Evolutionary conservation across 2,329 filamentous ascomycete species (phyloP).

Genomic region (Aplosporella prunicola): DNA sequence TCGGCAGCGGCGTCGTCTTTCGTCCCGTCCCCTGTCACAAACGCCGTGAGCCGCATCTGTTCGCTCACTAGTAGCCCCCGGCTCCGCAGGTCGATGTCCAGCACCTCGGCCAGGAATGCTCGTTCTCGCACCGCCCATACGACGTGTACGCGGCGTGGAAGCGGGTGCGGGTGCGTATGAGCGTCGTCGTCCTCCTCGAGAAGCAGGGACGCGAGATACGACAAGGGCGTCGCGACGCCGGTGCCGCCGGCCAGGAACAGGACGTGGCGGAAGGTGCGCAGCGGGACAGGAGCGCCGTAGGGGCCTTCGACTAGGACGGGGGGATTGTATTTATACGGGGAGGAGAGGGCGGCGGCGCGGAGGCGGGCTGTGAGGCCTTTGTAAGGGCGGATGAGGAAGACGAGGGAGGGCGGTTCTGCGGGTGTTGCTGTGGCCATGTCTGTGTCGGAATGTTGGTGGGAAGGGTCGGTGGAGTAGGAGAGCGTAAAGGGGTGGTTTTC

Average conservation of each 20-base stretch:
- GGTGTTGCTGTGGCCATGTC: not conserved
- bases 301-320: constrained; percentile 42
- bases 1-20: constrained; percentile 17
- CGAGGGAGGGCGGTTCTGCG: constrained; percentile 19
- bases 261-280: constrained; percentile 32
- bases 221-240: constrained; percentile 25
- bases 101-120: constrained; percentile 20
- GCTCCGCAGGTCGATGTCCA: constrained; percentile 16
- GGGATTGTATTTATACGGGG: constrained; percentile 18
- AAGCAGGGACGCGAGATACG: constrained; percentile 18
- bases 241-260: constrained; percentile 29
- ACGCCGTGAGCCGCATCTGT: not conserved
- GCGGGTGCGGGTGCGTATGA: constrained; percentile 15
- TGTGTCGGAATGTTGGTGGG: constrained; percentile 5
- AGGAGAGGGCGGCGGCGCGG: constrained; percentile 25
- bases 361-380: constrained; percentile 43
- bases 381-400: constrained; percentile 43
- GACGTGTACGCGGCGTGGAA: constrained; percentile 20
- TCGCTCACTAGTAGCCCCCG: constrained; percentile 15
- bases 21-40: not conserved
- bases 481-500: constrained; percentile 46
- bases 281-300: constrained; percentile 35
- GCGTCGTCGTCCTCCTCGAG: constrained; percentile 3
- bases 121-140: constrained; percentile 27
- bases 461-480: not conserved